phyloP scores from a whole-genome alignment of 2,329 filamentous ascomycete genomes.

The Arthroderma uncinatum region DNA sequence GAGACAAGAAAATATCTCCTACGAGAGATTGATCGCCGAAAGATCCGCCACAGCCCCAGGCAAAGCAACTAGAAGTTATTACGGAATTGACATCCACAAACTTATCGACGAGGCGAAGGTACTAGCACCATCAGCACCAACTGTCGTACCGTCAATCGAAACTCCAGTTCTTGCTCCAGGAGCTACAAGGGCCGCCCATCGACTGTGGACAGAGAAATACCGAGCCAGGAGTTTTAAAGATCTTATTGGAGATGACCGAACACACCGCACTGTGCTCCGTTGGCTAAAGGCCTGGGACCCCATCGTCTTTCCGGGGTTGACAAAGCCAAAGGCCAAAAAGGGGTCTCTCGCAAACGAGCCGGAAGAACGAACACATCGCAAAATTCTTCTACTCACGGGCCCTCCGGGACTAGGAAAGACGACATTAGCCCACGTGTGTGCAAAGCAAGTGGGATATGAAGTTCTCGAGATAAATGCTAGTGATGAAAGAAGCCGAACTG shows the following conservation, averaged over 20 bases:
- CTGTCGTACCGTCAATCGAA: slow-evolving; percentile 27
- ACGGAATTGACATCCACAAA: slow-evolving; percentile 82
- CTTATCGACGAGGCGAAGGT: slow-evolving; percentile 61
- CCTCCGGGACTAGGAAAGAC: slow-evolving; percentile 93
- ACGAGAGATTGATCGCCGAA: slow-evolving; percentile 44
- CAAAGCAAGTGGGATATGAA: slow-evolving; percentile 88
- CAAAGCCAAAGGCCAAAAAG: slow-evolving; percentile 45
- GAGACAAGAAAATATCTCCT: slow-evolving; percentile 31
- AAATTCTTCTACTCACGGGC: slow-evolving; percentile 81
- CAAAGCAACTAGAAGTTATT: slow-evolving; percentile 57
- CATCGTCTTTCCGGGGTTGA: slow-evolving; percentile 73
- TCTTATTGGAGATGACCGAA: slow-evolving; percentile 85
- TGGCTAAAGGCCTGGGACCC: slow-evolving; percentile 95
- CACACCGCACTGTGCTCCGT: slow-evolving; percentile 75
- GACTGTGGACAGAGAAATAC: slow-evolving; percentile 94
- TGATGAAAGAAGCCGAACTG: slow-evolving; percentile 78
- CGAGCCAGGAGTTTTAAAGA: slow-evolving; percentile 85
- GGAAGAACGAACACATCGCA: slow-evolving; percentile 68
- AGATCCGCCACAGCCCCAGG: slow-evolving; percentile 42
- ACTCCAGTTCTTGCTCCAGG: slow-evolving; percentile 8
- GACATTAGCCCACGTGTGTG: slow-evolving; percentile 90
- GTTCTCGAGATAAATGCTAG: slow-evolving; percentile 96
- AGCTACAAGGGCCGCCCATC: slow-evolving; percentile 19
- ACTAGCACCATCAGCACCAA: slow-evolving; percentile 39
- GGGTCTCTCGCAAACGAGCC: slow-evolving; percentile 32